A percentile compares a stretch with the other conserved stretches of the same genome.
Evolutionary conservation across 257 asterid genomes (phyloP).

Genomic region (Sherardia arvensis): DNA sequence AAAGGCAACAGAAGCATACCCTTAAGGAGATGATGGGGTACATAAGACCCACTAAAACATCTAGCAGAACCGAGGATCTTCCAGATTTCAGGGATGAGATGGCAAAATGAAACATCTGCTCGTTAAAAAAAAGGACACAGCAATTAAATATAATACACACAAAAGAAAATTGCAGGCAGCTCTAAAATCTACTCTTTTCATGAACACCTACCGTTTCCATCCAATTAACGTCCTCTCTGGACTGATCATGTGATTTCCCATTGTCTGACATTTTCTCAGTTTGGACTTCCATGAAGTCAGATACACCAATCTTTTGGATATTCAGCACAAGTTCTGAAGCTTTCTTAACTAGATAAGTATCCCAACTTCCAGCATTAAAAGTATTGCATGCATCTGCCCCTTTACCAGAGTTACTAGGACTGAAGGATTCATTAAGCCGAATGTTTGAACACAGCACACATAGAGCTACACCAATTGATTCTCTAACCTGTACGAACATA

Average conservation of each 20-base stretch:
- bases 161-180: conserved; percentile 6
- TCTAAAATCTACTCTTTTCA: conserved; percentile 10
- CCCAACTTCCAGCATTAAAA: conserved; percentile 40
- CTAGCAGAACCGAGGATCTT: conserved; percentile 80
- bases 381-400: no score
- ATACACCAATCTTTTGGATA: conserved; percentile 55
- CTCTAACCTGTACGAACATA: conserved; percentile 67
- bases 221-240: conserved; percentile 86
- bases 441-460: conserved; percentile 88
- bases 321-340: conserved; percentile 65
- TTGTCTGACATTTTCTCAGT: conserved; percentile 31
- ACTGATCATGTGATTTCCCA: conserved; percentile 44
- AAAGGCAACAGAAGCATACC: conserved; percentile 33
- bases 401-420: conserved; percentile 20
- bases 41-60: conserved; percentile 82
- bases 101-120: conserved; percentile 84
- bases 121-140: conserved; percentile 13
- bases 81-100: conserved; percentile 93
- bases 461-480: conserved; percentile 84
- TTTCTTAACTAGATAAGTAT: conserved; percentile 44
- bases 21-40: conserved; percentile 84
- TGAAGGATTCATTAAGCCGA: conserved; percentile 50
- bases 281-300: conserved; percentile 42
- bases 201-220: conserved; percentile 84
- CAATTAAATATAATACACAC: neutral